These are phyloP conservation scores for Sarocladiaceae sp. DNA, from an alignment of 2,329 filamentous ascomycete genomes.

Conservation along the genomic window DNA sequence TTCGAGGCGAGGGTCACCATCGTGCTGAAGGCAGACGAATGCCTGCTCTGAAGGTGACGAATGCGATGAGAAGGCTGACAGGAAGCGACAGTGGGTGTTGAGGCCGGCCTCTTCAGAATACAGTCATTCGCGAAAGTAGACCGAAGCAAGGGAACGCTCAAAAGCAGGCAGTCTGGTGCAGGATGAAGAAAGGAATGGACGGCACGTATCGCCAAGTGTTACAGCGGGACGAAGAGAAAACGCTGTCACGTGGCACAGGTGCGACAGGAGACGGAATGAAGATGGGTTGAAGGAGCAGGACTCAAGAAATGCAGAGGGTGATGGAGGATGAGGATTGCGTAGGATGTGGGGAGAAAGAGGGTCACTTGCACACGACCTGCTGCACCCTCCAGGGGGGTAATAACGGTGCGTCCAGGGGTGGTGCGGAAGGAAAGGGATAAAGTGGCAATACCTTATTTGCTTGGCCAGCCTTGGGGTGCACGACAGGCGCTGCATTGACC, in stretches of 20 bases:
- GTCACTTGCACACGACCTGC: not conserved
- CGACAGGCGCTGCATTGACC: no score
- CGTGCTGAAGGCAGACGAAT: not conserved
- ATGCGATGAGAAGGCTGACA: not conserved
- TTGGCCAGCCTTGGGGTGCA: no score
- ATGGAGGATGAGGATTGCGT: not conserved
- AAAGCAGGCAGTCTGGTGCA: not conserved
- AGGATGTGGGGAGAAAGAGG: not conserved
- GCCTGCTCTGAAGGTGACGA: not conserved
- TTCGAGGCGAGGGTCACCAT: conserved; percentile 1
- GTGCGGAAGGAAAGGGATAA: no score
- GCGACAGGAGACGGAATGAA: not conserved
- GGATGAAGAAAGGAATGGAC: not conserved
- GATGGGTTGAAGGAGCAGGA: not conserved
- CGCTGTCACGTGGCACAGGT: not conserved
- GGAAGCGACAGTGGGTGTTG: not conserved
- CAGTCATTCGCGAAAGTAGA: not conserved
- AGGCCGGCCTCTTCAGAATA: not conserved
- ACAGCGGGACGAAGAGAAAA: not conserved
- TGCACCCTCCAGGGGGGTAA: not conserved
- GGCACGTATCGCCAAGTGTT: not conserved
- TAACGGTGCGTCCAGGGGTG: not conserved
- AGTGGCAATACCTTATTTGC: no score
- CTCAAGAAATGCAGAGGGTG: not conserved
- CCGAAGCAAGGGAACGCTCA: not conserved